Percentiles rank a stretch among this genome's conserved stretches.
These are phyloP conservation scores for Cyclotella baltica DNA, from an alignment of 108 stramenopile genomes.

Conservation along the genomic window DNA sequence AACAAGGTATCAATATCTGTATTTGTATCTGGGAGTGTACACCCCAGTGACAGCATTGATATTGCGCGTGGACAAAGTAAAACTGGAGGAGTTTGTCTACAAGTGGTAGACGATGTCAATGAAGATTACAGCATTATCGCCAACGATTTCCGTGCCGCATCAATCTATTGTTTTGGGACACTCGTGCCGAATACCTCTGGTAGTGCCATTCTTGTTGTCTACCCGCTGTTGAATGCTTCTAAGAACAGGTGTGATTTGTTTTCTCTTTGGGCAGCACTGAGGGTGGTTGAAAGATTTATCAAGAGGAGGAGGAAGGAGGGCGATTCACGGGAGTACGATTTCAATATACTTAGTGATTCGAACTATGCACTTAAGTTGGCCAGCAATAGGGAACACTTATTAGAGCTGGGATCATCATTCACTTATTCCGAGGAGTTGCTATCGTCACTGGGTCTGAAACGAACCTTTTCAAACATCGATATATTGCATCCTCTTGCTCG, in stretches of 20 bases:
- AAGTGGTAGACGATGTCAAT: slow-evolving; percentile 27
- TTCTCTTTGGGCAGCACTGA: slow-evolving; percentile 52
- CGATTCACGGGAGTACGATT: slow-evolving; percentile 20
- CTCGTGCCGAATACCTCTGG: slow-evolving; percentile 13
- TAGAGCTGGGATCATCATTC: slow-evolving; percentile 42
- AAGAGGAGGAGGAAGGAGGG: slow-evolving; percentile 11
- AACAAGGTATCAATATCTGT: slow-evolving; percentile 22
- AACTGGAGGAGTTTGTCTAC: slow-evolving; percentile 53
- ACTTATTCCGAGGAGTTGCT: slow-evolving; percentile 38
- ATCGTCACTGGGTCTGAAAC: slow-evolving; percentile 21
- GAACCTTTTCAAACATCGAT: slow-evolving; percentile 48
- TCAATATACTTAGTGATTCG: slow-evolving; percentile 59
- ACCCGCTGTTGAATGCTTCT: slow-evolving; percentile 54
- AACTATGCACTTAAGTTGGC: slow-evolving; percentile 57
- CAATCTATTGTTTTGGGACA: slow-evolving; percentile 35
- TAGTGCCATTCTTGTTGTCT: slow-evolving; percentile 29
- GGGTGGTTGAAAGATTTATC: slow-evolving; percentile 44
- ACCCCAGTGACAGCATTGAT: slow-evolving; percentile 45
- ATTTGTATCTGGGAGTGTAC: slow-evolving; percentile 42
- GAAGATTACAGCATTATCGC: slow-evolving; percentile 8
- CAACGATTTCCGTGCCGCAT: slow-evolving; percentile 23
- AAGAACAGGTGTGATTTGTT: slow-evolving; percentile 58
- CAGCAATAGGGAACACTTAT: slow-evolving; percentile 31
- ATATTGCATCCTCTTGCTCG: slow-evolving; percentile 58
- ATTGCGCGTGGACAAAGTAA: slow-evolving; percentile 40